phyloP scores from a whole-genome alignment of 192 early-diverging fungal genomes.

The Chytriomyces sp. region DNA sequence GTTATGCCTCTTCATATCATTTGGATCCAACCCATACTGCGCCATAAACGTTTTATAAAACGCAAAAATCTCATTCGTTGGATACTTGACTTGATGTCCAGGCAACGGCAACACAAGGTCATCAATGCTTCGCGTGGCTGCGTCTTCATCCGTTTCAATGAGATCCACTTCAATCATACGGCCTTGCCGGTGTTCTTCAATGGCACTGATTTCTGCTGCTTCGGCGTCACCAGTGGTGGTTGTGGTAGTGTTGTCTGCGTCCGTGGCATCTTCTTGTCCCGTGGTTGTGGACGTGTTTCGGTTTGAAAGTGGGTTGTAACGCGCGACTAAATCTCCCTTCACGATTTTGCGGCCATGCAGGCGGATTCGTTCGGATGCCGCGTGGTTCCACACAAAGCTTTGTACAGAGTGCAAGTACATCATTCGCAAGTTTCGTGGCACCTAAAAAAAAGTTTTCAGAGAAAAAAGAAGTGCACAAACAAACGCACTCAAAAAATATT shows the following conservation, averaged over 20 bases:
- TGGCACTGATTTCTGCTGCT: slow-evolving; percentile 36
- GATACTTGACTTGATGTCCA: slow-evolving; percentile 79
- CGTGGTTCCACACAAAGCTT: slow-evolving; percentile 91
- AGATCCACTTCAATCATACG: slow-evolving; percentile 37
- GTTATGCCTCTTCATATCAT: slow-evolving; percentile 63
- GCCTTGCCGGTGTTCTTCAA: slow-evolving; percentile 37
- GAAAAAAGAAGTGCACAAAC: not conserved
- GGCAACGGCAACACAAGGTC: slow-evolving; percentile 95
- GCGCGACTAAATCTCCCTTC: slow-evolving; percentile 82
- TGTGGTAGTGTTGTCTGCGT: not conserved
- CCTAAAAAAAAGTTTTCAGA: slow-evolving; percentile 42
- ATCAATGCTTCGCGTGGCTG: slow-evolving; percentile 72
- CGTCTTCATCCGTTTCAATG: slow-evolving; percentile 72
- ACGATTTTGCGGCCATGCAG: slow-evolving; percentile 72
- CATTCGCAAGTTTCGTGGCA: slow-evolving; percentile 82
- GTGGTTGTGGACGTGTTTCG: slow-evolving; percentile 5
- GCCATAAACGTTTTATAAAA: slow-evolving; percentile 76
- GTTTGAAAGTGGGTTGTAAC: slow-evolving; percentile 39
- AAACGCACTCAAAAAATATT: not conserved
- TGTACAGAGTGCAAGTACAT: slow-evolving; percentile 99
- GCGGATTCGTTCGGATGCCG: slow-evolving; percentile 74
- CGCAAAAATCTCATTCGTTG: slow-evolving; percentile 69
- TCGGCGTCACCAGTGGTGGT: slow-evolving; percentile 39
- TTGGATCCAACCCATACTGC: slow-evolving; percentile 73
- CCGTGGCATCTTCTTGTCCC: slow-evolving; percentile 9